These are phyloP conservation scores for Pseudocohnilembus persalinus DNA, from an alignment of 169 alveolate species.

Conservation along the genomic window DNA sequence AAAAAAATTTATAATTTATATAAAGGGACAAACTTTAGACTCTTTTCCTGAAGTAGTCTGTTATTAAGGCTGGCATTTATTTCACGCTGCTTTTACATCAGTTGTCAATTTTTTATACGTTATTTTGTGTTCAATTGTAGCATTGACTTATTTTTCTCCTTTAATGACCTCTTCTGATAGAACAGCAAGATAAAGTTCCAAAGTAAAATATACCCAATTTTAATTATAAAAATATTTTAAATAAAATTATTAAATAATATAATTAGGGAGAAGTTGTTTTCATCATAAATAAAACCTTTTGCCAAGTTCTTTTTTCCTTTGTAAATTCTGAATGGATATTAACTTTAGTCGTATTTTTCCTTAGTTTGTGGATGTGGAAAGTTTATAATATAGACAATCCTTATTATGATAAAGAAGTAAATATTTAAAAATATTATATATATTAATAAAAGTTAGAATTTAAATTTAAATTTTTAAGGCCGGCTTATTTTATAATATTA, in stretches of 20 bases:
- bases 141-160: conserved; percentile 40
- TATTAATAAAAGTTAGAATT: background rate
- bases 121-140: conserved; percentile 32
- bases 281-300: conserved; percentile 29
- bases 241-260: background rate
- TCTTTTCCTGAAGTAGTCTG: conserved; percentile 21
- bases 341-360: conserved; percentile 10
- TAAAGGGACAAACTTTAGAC: background rate
- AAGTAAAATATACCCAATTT: background rate
- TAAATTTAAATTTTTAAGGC: background rate
- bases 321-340: conserved; percentile 31
- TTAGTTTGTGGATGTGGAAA: conserved; percentile 20
- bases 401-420: conserved; percentile 38
- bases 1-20: too few relatives aligned
- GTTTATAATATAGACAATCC: conserved; percentile 42
- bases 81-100: conserved; percentile 21
- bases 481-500: conserved; percentile 32
- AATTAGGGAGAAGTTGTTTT: conserved; percentile 38
- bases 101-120: conserved; percentile 25
- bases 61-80: conserved; percentile 38
- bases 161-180: conserved; percentile 40
- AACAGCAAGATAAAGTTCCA: conserved; percentile 31
- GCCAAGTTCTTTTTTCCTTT: conserved; percentile 32
- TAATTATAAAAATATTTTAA: background rate
- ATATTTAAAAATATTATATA: too few relatives aligned